Evolutionary conservation across 2,329 filamentous ascomycete genomes (phyloP), one percentile per base, ranked within the genome.

Genomic region (Aspergillus fischeri): DNA sequence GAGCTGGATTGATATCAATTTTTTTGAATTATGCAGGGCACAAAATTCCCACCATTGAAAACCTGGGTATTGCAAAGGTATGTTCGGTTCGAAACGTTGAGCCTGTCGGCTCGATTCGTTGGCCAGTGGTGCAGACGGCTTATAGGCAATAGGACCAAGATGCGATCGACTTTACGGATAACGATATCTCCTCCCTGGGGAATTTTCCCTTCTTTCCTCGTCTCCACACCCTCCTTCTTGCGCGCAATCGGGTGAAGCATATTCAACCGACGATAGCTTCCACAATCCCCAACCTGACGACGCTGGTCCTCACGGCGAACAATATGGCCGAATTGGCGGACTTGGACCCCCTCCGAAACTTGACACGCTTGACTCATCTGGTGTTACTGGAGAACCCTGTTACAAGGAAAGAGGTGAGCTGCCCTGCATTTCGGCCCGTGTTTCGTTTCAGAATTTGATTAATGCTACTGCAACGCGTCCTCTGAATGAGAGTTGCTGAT

Each of bases 81-180:
- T 73, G 88, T 86, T 47, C 35, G 32, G 41, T 45, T 54, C 24
- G 44, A 14, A 32, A 32, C 29, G 11, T 32, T 11, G 29, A 32
- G 29, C 29, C 29, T 32, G 11, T 14, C 11, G 5, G 5, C 14
- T 38, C 14, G 5, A 5, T 17, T 38, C 5, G 14, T 17, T 38
- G 21, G 42, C 65, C 54, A 58, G 50, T 20, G 10, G 14, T 35
- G 32, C 5, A 38, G 32, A 38, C 7, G 32, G 11, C 44, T 56
- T 1, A 57, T n/a, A 2, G 5, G 4, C 24, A 8, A 17, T 68
- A 95, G 91, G 91, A 92, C 68, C 92, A 95, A 83, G 94, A 97
- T 80, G 87, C 91, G 64, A 95, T 99, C 81, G 94, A 99, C 79
- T 88, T 99, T 70, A 97, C 94, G 76, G 94, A 99, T 81, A 99